Conservation (phyloP, 257 asterid genomes). For the Solanum dulcamara region DNA sequence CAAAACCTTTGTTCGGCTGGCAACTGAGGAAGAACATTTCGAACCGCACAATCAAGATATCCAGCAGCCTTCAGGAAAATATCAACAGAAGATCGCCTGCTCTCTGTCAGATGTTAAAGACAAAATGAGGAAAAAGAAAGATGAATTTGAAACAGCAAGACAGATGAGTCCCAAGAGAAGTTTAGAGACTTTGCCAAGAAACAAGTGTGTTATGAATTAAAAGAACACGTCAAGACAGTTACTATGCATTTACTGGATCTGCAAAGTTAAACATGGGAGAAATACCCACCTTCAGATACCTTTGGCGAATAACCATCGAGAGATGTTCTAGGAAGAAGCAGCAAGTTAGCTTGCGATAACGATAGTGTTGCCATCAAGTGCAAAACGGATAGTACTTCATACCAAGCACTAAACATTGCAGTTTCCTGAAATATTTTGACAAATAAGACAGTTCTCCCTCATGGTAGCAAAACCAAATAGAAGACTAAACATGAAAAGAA, state of each 20-base stretch:
- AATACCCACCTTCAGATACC: slow-evolving; percentile 84
- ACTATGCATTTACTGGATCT: not conserved
- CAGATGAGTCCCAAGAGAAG: not conserved
- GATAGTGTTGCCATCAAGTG: slow-evolving; percentile 95
- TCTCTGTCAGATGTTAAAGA: slow-evolving; percentile 35
- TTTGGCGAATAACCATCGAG: slow-evolving; percentile 77
- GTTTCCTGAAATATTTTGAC: slow-evolving; percentile 49
- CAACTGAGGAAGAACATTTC: slow-evolving; percentile 80
- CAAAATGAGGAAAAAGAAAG: not conserved
- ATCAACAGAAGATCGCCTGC: slow-evolving; percentile 81
- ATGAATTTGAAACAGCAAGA: slow-evolving; percentile 3
- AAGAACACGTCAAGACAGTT: not conserved
- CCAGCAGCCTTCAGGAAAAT: slow-evolving; percentile 93
- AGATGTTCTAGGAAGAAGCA: slow-evolving; percentile 87
- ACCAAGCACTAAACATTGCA: slow-evolving; percentile 81
- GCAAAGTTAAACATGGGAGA: not conserved
- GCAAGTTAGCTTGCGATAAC: slow-evolving; percentile 76
- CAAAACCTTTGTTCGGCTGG: slow-evolving; percentile 69
- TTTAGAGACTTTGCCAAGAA: not conserved
- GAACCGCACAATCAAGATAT: slow-evolving; percentile 91
- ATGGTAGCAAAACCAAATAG: slow-evolving; percentile 4
- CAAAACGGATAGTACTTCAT: slow-evolving; percentile 82
- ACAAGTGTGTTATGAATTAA: not conserved
- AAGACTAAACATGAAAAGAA: not conserved
- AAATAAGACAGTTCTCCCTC: not conserved